Base-by-base conservation (phyloP, 2,329 filamentous ascomycete genomes). In the Calonectria crousiana region DNA sequence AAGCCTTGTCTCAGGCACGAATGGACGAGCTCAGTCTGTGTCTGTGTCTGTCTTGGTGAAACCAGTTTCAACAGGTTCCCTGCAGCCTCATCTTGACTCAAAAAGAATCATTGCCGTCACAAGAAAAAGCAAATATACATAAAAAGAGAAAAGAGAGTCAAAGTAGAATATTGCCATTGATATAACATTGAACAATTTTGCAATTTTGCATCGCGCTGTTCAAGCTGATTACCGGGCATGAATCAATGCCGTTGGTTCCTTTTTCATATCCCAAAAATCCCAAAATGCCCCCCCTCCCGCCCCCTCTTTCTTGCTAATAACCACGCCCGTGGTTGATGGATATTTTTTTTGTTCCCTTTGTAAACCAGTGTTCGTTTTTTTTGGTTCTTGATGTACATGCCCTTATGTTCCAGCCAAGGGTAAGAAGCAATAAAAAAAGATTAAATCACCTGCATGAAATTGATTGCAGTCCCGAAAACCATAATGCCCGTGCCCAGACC, bases 371-470 rank as follows among this genome's bases (percentile, higher is more conserved):
- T 64, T 26, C 23, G 6, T 64, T 30, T n/a, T 30, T n/a, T 41
- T 16, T 66, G 47, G 23, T 32, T 67, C 49, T 53, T 67, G 65
- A 38, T 67, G 30, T 26, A 51, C 65, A 56, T 67, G 3, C 23
- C 65, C 49, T 16, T 23, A 38, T 41, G 65, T 67, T 44, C 47
- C 65, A 67, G n/a, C 65, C 49, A 53, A 53, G 47, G 56, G 56
- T 41, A 36, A 62, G 28, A 2, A 23, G 18, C 4, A 28, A 52
- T 20, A 51, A 28, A 56, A 68, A 10, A 32, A 18, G 13, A 26
- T 32, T 23, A n/a, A 36, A 36, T 36, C 53, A 36, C 32, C 28
- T 23, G n/a, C 32, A n/a, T 23, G 44, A 47, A 23, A 47, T 47
- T 47, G 44, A 47, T 47, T 47, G 44, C 44, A 47, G 44, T 47